Evolutionary conservation across 805 yeast species (phyloP).

Genomic region (Barnettozyma populi): DNA sequence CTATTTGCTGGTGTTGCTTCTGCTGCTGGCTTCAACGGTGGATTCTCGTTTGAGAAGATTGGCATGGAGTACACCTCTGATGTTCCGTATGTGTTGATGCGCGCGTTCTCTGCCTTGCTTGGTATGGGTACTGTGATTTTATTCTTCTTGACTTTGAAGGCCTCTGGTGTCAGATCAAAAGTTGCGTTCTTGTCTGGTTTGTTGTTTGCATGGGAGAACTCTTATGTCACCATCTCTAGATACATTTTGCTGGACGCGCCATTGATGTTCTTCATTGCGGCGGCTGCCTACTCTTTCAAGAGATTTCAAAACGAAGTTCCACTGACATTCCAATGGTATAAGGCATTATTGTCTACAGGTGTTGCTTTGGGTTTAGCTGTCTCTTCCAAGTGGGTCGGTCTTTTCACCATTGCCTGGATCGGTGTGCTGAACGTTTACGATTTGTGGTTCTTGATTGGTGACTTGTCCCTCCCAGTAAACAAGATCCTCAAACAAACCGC

Average conservation of each 20-base stretch:
- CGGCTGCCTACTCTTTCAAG: constrained; percentile 58
- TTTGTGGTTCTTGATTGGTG: constrained; percentile 71
- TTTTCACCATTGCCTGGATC: constrained; percentile 75
- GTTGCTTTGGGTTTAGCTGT: constrained; percentile 67
- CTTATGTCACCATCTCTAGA: constrained; percentile 65
- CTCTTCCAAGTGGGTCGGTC: constrained; percentile 80
- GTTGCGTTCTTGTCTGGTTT: constrained; percentile 54
- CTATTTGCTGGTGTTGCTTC: constrained; percentile 65
- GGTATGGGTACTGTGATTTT: constrained; percentile 66
- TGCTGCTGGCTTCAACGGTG: constrained; percentile 67
- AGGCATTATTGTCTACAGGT: constrained; percentile 58
- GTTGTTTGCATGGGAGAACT: constrained; percentile 58
- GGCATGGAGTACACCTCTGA: constrained; percentile 56
- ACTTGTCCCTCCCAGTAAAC: constrained; percentile 45
- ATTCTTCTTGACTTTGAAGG: constrained; percentile 61
- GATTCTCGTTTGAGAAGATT: constrained; percentile 59
- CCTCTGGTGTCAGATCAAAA: constrained; percentile 63
- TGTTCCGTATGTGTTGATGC: constrained; percentile 62
- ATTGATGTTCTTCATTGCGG: constrained; percentile 69
- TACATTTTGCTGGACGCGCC: constrained; percentile 75
- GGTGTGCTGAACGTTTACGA: constrained; percentile 57
- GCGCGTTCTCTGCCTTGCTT: constrained; percentile 60
- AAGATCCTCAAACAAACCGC: constrained; percentile 42
- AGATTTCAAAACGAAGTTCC: constrained; percentile 63
- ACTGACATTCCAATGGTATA: constrained; percentile 51